These are phyloP conservation scores for Laburnicola sp. DNA, from an alignment of 2,329 filamentous ascomycete genomes.

Conservation along the genomic window DNA sequence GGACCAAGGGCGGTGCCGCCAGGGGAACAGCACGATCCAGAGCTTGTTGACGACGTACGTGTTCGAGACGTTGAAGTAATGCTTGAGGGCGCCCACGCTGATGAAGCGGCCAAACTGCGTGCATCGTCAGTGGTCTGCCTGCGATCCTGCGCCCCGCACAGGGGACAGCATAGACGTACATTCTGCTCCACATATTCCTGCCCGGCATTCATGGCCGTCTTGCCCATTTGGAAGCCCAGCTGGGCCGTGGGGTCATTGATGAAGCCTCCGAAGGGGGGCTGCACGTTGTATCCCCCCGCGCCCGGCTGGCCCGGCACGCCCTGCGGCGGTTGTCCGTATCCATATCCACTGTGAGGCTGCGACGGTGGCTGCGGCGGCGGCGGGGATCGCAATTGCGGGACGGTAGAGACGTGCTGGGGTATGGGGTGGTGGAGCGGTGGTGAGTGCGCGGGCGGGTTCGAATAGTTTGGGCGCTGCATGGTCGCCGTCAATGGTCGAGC, in stretches of 20 bases:
- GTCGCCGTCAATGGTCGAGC: constrained; percentile 34
- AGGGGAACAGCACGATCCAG: constrained; percentile 91
- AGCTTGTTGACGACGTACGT: constrained; percentile 94
- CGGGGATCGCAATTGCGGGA: constrained; percentile 93
- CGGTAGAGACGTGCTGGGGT: constrained; percentile 96
- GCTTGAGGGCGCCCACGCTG: constrained; percentile 89
- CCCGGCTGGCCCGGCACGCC: constrained; percentile 17
- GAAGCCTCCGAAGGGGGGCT: constrained; percentile 80
- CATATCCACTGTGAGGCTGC: constrained; percentile 67
- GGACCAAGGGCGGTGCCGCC: constrained; percentile 97
- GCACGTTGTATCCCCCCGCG: constrained; percentile 42
- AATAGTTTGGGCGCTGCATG: constrained; percentile 87
- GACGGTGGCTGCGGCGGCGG: constrained; percentile 75
- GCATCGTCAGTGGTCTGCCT: constrained; percentile 1
- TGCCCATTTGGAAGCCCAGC: constrained; percentile 91
- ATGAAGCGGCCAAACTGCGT: constrained; percentile 76
- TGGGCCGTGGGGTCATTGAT: constrained; percentile 95
- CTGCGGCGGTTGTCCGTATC: constrained; percentile 71
- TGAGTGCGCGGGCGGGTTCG: constrained; percentile 72
- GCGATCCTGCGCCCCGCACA: not conserved
- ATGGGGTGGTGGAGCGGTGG: constrained; percentile 92
- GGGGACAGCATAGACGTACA: constrained; percentile 56
- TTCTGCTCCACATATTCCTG: constrained; percentile 96
- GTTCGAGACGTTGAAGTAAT: constrained; percentile 99
- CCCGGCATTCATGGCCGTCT: constrained; percentile 86